A percentile compares a stretch with the other conserved stretches of the same genome.
Conservation (phyloP, 2,329 filamentous ascomycete genomes). For the Cordyceps sp. region DNA sequence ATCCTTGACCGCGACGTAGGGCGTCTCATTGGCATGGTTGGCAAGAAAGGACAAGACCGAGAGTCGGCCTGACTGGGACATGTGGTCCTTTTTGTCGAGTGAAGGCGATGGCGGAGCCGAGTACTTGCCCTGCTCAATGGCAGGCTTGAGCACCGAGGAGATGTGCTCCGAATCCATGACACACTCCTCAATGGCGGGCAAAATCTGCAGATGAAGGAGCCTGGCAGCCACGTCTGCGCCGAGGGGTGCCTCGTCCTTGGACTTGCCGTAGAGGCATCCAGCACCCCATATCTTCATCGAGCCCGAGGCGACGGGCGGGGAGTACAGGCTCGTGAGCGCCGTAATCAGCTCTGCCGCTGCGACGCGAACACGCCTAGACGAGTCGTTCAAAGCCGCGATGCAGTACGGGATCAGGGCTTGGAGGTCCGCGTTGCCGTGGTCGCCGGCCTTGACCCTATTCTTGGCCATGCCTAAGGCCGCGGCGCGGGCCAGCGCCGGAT, state of each 20-base stretch:
- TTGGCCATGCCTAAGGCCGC: slow-evolving; percentile 52
- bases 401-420: slow-evolving; percentile 75
- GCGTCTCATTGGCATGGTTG: slow-evolving; percentile 53
- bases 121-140: slow-evolving; percentile 24
- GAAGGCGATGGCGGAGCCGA: slow-evolving; percentile 13
- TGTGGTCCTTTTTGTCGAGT: slow-evolving; percentile 33
- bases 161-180: slow-evolving; percentile 64
- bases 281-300: slow-evolving; percentile 39
- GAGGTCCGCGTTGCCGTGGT: slow-evolving; percentile 41
- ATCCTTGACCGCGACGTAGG: slow-evolving; percentile 52
- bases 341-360: slow-evolving; percentile 54
- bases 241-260: slow-evolving; percentile 32
- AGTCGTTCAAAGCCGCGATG: slow-evolving; percentile 57
- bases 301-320: slow-evolving; percentile 16
- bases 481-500: slow-evolving; percentile 50
- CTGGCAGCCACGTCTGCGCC: slow-evolving; percentile 37
- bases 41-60: slow-evolving; percentile 57
- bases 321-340: slow-evolving; percentile 34
- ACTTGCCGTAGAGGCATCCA: slow-evolving; percentile 47
- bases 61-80: slow-evolving; percentile 44
- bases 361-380: slow-evolving; percentile 58
- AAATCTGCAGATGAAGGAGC: slow-evolving; percentile 48
- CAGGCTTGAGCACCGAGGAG: slow-evolving; percentile 35
- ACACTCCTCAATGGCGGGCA: slow-evolving; percentile 71
- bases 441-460: slow-evolving; percentile 33